Base-by-base conservation (phyloP, 352 stramenopile genomes). In the Nothophytophthora sp. region DNA sequence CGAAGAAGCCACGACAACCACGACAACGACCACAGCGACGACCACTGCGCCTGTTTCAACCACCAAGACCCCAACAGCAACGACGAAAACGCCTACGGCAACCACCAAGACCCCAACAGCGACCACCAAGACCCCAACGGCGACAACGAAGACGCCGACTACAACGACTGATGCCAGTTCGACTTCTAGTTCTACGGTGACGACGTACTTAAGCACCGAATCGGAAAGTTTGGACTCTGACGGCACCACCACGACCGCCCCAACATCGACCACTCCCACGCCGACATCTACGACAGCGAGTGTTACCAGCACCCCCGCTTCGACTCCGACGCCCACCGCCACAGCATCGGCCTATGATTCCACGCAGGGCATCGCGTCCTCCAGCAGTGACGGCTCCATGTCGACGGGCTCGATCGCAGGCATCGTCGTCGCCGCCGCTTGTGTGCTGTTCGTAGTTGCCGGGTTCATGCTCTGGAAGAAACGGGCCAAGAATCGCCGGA, bases 381-480 rank as follows among this genome's bases (percentile, higher is more conserved):
- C 55, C 1, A 29, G 47, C 0, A 47, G 12, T 13, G 24, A 49
- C 6, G 23, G 11, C 22, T 38, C 43, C 0, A 40, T 63, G 20
- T 25, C 42, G 0, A 49, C 24, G 49, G 55, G 60, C 15, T 18
- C 50, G 16, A 66, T 65, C 7, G 47, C 24, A 4, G 60, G 55
- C 1, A n/a, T 65, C 9, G 47, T 69, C 4, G 37, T 65, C 7
- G 60, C 20, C 12, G 27, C 35, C 2, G 55, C 48, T 1, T 69
- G 60, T 16, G 48, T 61, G 11, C 53, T 69, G 49, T 45, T 64
- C 16, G 27, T 61, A 25, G 15, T 67, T 11, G 51, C 38, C 23
- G 53, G 40, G n/a, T 67, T 67, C 36, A 45, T 67, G 37, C 48
- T 19, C 0, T 52, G 22, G 45, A 62, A 56, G 57, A 61, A 56